phyloP scores from a whole-genome alignment of 192 early-diverging fungal species.

The Coemansia interrupta region DNA sequence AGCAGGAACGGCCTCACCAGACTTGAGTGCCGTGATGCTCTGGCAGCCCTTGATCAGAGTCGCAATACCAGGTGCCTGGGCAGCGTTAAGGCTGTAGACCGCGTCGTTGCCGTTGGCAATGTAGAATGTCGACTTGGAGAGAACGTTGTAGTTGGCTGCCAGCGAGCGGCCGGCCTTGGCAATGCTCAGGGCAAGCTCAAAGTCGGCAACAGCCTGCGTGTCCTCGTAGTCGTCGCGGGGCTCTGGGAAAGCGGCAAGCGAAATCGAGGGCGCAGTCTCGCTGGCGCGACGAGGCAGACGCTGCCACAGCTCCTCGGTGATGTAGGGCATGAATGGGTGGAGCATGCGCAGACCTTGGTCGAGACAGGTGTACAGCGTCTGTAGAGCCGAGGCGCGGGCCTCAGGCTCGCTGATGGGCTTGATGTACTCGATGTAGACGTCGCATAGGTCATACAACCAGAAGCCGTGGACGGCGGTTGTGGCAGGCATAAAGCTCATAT shows the following conservation, averaged over 20 bases:
- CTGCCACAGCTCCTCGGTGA: constrained; percentile 99
- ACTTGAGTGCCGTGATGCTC: constrained; percentile 59
- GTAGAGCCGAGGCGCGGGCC: constrained; percentile 62
- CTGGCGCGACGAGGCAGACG: constrained; percentile 75
- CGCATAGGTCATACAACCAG: constrained; percentile 96
- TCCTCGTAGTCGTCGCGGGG: constrained; percentile 57
- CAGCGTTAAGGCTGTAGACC: constrained; percentile 50
- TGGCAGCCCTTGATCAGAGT: constrained; percentile 74
- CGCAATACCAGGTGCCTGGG: constrained; percentile 62
- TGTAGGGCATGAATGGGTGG: constrained; percentile 98
- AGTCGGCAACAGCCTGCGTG: constrained; percentile 68
- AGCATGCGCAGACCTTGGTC: constrained; percentile 87
- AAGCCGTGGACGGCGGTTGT: constrained; percentile 86
- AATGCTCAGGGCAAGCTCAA: constrained; percentile 74
- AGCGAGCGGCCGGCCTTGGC: constrained; percentile 75
- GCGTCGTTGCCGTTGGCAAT: constrained; percentile 54
- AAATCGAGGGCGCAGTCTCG: constrained; percentile 62
- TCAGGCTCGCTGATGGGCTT: constrained; percentile 79
- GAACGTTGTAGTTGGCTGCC: constrained; percentile 72
- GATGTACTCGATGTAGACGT: constrained; percentile 91
- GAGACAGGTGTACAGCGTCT: constrained; percentile 93
- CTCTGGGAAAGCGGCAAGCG: constrained; percentile 56
- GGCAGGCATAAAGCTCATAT: constrained; percentile 89
- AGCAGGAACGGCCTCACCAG: constrained; percentile 60
- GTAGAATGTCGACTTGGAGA: constrained; percentile 54